These are phyloP conservation scores for Phytophthora hibernalis DNA, from an alignment of 352 stramenopile species.

Conservation along the genomic window DNA sequence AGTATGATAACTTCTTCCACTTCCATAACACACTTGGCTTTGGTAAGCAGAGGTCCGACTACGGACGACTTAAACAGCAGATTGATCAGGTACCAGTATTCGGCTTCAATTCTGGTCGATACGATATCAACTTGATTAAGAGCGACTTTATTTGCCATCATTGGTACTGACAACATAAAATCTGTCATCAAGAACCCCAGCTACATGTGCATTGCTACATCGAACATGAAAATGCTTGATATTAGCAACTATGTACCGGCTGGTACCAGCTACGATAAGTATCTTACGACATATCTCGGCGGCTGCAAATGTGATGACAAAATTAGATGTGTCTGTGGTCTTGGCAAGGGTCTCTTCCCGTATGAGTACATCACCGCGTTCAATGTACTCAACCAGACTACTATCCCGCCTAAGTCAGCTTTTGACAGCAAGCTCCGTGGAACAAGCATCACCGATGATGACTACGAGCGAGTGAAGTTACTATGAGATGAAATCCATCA, in stretches of 20 bases:
- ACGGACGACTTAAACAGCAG: slow-evolving; percentile 12
- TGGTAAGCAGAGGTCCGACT: slow-evolving; percentile 6
- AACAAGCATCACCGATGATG: slow-evolving; percentile 27
- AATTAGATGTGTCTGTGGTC: no score
- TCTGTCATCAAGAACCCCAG: no score
- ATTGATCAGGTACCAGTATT: no score
- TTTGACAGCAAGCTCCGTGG: slow-evolving; percentile 8
- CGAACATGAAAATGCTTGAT: slow-evolving; percentile 41
- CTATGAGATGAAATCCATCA: slow-evolving; percentile 37
- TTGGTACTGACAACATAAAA: slow-evolving; percentile 12
- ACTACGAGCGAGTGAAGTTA: slow-evolving; percentile 41
- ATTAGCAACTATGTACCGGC: slow-evolving; percentile 44
- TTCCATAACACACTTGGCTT: no score
- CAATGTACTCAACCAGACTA: no score
- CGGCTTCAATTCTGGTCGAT: neutral
- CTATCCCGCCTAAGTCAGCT: no score
- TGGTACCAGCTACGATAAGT: slow-evolving; percentile 38
- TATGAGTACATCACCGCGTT: no score
- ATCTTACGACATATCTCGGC: slow-evolving; percentile 40
- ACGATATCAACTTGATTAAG: neutral
- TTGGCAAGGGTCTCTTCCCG: no score
- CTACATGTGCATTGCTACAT: slow-evolving; percentile 26
- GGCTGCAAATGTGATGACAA: neutral
- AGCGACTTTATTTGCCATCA: slow-evolving; percentile 7
- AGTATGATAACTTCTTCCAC: no score